Percentiles rank a stretch among this genome's conserved stretches.
Evolutionary conservation across 2,329 filamentous ascomycete species (phyloP).

Genomic region (Metarhizium sp.): DNA sequence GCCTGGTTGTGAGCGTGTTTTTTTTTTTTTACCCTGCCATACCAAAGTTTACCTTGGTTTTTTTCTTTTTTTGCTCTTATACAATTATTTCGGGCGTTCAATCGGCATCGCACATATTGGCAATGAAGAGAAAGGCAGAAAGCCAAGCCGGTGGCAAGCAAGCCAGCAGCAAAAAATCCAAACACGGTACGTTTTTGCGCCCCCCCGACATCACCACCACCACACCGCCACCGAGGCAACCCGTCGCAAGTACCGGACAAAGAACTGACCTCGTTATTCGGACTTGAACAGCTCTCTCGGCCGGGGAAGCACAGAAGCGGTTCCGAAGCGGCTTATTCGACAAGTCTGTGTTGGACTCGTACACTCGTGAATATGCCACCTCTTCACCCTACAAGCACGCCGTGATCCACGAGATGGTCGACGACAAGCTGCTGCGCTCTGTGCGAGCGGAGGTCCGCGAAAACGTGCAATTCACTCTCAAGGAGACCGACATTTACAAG

Average conservation of each 20-base stretch:
- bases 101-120: too few species aligned
- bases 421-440: constrained; percentile 70
- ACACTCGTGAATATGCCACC: constrained; percentile 51
- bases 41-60: too few species aligned
- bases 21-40: not conserved
- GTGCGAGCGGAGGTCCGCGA: constrained; percentile 84
- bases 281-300: constrained; percentile 30
- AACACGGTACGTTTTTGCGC: constrained; percentile 30
- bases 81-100: too few species aligned
- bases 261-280: not conserved
- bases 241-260: not conserved
- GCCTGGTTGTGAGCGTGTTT: not conserved
- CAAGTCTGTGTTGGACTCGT: constrained; percentile 43
- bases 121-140: constrained; percentile 53
- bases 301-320: constrained; percentile 42
- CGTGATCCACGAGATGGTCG: constrained; percentile 74
- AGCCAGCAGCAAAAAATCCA: constrained; percentile 43
- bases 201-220: not conserved
- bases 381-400: constrained; percentile 80
- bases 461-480: constrained; percentile 92
- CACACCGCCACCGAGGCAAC: not conserved
- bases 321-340: constrained; percentile 62
- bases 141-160: constrained; percentile 32
- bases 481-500: constrained; percentile 99
- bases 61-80: too few species aligned